A percentile compares a stretch with the other conserved stretches of the same genome.
Evolutionary conservation across 1,284 basidiomycete species (phyloP).

Genomic region (Fistulinella staudtii): DNA sequence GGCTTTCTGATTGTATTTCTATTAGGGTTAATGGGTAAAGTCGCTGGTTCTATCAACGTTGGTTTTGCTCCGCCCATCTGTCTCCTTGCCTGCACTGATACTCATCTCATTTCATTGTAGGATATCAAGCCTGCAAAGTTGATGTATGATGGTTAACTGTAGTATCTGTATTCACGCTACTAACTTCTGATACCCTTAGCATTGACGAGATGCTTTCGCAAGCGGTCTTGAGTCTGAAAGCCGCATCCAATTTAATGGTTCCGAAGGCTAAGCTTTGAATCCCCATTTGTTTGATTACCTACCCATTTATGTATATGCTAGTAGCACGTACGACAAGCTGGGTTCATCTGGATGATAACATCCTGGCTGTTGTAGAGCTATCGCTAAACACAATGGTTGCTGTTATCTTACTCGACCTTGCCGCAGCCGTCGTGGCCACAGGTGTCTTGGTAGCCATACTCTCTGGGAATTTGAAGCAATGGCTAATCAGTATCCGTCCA

Average conservation of each 20-base stretch:
- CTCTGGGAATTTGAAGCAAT: neutral
- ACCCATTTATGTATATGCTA: too few relatives aligned
- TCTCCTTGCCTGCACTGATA: constrained; percentile 1
- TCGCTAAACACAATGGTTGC: constrained; percentile 10
- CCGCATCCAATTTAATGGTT: constrained; percentile 34
- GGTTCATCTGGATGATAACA: too few relatives aligned
- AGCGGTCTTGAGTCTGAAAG: constrained; percentile 46
- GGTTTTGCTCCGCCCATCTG: constrained; percentile 20
- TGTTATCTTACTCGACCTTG: neutral
- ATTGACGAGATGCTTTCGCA: constrained; percentile 68
- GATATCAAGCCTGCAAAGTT: constrained; percentile 79
- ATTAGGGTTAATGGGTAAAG: constrained; percentile 82
- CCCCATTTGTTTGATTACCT: neutral
- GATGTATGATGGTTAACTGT: constrained; percentile 50
- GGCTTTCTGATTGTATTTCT: constrained; percentile 7
- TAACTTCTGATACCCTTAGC: constrained; percentile 32
- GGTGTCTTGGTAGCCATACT: constrained; percentile 8
- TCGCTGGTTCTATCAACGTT: constrained; percentile 71
- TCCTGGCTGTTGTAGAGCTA: too few relatives aligned
- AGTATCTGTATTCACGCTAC: neutral
- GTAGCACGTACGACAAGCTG: too few relatives aligned
- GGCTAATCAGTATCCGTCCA: constrained; percentile 1
- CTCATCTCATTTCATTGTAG: constrained; percentile 23
- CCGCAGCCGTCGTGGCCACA: neutral
- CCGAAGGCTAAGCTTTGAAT: constrained; percentile 44